Conservation (phyloP, 2,329 filamentous ascomycete genomes). For the Pseudofabraea citricarpa region DNA sequence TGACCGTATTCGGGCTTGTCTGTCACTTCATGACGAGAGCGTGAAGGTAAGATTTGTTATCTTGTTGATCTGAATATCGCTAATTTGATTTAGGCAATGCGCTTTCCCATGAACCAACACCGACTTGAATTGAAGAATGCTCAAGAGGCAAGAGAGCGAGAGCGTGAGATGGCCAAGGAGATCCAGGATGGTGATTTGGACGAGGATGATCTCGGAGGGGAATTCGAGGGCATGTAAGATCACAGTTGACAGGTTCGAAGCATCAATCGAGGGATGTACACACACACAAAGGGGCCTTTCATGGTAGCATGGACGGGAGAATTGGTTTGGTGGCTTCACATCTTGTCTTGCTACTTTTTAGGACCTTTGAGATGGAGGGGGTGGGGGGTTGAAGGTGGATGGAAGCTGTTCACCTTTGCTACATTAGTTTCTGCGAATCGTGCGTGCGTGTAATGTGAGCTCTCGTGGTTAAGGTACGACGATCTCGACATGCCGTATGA, state of each 20-base stretch:
- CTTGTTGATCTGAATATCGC: neutral
- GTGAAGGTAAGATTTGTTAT: slow-evolving; percentile 67
- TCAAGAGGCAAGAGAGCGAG: slow-evolving; percentile 93
- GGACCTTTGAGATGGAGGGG: slow-evolving; percentile 6
- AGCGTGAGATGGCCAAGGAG: slow-evolving; percentile 96
- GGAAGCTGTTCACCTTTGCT: slow-evolving; percentile 11
- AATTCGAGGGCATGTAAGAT: slow-evolving; percentile 89
- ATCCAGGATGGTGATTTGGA: slow-evolving; percentile 97
- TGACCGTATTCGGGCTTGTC: slow-evolving; percentile 87
- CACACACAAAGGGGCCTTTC: too few relatives aligned
- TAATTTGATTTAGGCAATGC: slow-evolving; percentile 67
- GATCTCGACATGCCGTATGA: slow-evolving; percentile 4
- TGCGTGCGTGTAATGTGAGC: too few relatives aligned
- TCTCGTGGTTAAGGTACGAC: too few relatives aligned
- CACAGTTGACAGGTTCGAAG: slow-evolving; percentile 4
- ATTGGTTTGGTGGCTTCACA: slow-evolving; percentile 21
- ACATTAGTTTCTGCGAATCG: slow-evolving; percentile 20
- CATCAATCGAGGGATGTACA: slow-evolving; percentile 17
- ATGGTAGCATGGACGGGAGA: slow-evolving; percentile 1
- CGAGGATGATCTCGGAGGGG: slow-evolving; percentile 90
- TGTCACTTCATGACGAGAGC: slow-evolving; percentile 92
- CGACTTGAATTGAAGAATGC: slow-evolving; percentile 95
- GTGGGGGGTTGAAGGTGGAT: slow-evolving; percentile 2
- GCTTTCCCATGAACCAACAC: slow-evolving; percentile 99
- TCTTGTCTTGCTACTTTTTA: slow-evolving; percentile 24